These are phyloP conservation scores for Lentinula boryana DNA, from an alignment of 768 basidiomycete species.

Conservation along the genomic window DNA sequence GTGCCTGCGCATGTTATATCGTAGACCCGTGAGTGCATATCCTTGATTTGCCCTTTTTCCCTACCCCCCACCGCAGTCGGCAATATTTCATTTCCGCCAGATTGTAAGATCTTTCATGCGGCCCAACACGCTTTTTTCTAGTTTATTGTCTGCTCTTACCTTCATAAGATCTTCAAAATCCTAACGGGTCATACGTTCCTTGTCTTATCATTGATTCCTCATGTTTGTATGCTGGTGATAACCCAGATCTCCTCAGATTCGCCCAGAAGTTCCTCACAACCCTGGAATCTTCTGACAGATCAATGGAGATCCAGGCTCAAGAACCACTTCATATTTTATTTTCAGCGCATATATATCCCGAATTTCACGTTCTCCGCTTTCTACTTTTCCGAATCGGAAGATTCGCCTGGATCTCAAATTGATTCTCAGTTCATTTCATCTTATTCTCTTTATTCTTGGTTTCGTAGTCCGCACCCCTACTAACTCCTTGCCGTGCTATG, in stretches of 20 bases:
- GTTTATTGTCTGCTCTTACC: no score
- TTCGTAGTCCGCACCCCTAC: not conserved
- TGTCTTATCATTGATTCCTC: no score
- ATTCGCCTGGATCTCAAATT: not conserved
- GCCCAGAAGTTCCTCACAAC: no score
- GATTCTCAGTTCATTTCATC: not conserved
- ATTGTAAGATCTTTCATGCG: not conserved
- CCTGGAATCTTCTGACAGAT: not conserved
- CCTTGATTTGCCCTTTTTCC: not conserved
- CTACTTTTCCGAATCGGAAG: not conserved
- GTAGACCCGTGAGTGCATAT: constrained; percentile 8
- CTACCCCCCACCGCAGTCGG: not conserved
- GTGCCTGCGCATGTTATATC: constrained; percentile 9
- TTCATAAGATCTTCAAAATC: no score
- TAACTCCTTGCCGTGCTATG: not conserved
- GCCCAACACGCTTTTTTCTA: no score
- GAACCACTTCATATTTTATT: not conserved
- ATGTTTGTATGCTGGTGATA: not conserved
- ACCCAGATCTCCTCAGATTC: not conserved
- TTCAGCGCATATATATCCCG: not conserved
- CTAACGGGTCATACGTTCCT: no score
- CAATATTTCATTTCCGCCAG: not conserved
- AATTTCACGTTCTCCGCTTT: not conserved
- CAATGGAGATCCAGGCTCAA: not conserved
- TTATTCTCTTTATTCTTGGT: no score